phyloP scores from a whole-genome alignment of 768 basidiomycete genomes.

The Krasilnikovozyma curviuscula region DNA sequence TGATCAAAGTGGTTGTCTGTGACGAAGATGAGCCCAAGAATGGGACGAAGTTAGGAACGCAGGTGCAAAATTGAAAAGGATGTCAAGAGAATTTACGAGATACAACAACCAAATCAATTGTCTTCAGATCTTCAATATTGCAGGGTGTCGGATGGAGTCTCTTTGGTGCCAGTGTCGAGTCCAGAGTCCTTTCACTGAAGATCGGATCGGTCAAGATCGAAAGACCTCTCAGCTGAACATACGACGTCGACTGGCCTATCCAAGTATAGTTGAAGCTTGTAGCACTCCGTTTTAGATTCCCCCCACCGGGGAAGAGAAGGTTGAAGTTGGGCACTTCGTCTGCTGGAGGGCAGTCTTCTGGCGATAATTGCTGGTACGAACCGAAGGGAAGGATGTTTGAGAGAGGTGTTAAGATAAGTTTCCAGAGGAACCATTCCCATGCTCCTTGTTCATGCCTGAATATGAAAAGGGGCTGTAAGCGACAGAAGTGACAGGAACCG shows the following conservation, averaged over 20 bases:
- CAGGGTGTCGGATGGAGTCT: conserved; percentile 23
- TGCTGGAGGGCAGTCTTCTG: conserved; percentile 1
- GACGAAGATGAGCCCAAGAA: neutral
- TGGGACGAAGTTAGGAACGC: neutral
- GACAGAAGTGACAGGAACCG: too few species aligned
- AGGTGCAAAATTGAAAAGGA: neutral
- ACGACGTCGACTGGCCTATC: conserved; percentile 26
- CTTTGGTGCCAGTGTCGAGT: conserved; percentile 20
- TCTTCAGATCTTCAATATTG: conserved; percentile 18
- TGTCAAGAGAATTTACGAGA: conserved; percentile 21
- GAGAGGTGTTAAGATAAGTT: neutral
- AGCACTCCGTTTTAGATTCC: neutral
- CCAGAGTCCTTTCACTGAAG: conserved; percentile 20
- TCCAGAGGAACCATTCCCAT: conserved; percentile 5
- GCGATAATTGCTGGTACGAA: too few species aligned
- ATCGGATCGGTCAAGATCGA: conserved; percentile 26
- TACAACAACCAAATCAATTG: conserved; percentile 24
- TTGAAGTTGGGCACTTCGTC: conserved; percentile 1
- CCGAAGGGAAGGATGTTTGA: neutral
- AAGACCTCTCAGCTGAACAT: conserved; percentile 23
- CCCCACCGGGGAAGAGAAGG: neutral
- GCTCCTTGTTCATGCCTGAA: conserved; percentile 9
- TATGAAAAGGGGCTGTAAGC: too few species aligned
- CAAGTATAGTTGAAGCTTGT: neutral
- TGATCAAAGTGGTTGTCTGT: conserved; percentile 25